phyloP scores from a whole-genome alignment of 2,329 filamentous ascomycete species.

The Lecanicillium sp. region DNA sequence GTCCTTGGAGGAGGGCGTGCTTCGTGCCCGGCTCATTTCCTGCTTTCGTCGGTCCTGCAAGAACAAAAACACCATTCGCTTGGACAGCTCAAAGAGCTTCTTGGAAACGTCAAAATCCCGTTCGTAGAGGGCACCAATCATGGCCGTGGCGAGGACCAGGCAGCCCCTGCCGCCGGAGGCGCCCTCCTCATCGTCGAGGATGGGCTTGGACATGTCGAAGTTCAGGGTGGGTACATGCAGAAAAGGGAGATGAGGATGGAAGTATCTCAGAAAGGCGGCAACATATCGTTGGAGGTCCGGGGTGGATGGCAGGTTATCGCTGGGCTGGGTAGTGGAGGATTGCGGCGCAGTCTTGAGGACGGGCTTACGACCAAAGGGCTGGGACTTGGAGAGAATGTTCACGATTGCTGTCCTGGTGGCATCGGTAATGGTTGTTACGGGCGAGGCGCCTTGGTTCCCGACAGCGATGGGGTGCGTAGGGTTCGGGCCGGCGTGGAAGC shows the following conservation, averaged over 20 bases:
- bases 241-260: slow-evolving; percentile 93
- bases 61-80: slow-evolving; percentile 91
- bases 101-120: slow-evolving; percentile 72
- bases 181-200: slow-evolving; percentile 55
- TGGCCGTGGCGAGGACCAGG: slow-evolving; percentile 74
- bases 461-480: slow-evolving; percentile 67
- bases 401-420: slow-evolving; percentile 56
- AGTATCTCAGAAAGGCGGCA: slow-evolving; percentile 81
- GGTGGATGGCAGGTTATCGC: slow-evolving; percentile 66
- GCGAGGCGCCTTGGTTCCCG: slow-evolving; percentile 52
- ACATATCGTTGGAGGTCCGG: slow-evolving; percentile 86
- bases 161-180: slow-evolving; percentile 75
- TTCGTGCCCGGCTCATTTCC: slow-evolving; percentile 59
- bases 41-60: slow-evolving; percentile 85
- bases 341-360: slow-evolving; percentile 48
- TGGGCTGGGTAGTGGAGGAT: slow-evolving; percentile 33
- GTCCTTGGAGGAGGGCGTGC: slow-evolving; percentile 38
- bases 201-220: slow-evolving; percentile 68
- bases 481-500: slow-evolving; percentile 60
- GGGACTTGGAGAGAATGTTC: slow-evolving; percentile 52
- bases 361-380: slow-evolving; percentile 57
- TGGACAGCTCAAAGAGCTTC: slow-evolving; percentile 85
- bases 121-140: slow-evolving; percentile 80
- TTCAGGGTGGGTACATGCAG: slow-evolving; percentile 86
- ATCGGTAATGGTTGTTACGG: slow-evolving; percentile 60